phyloP scores from a whole-genome alignment of 768 basidiomycete genomes.

The Hydnomerulius pinastri region DNA sequence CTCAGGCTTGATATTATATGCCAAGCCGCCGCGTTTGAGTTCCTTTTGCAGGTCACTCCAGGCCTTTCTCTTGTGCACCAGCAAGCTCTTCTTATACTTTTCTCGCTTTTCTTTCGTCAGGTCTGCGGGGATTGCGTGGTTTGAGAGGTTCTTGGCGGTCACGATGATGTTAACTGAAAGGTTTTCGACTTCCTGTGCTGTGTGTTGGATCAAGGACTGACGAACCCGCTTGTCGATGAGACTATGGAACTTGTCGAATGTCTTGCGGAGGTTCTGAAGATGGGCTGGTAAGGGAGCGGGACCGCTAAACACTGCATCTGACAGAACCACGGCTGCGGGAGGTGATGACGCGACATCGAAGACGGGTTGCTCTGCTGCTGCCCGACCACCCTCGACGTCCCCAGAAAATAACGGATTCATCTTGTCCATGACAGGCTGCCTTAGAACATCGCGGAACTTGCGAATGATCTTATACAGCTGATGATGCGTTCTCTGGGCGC shows the following conservation, averaged over 20 bases:
- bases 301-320: not conserved
- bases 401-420: slow-evolving; percentile 40
- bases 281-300: slow-evolving; percentile 31
- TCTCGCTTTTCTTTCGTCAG: slow-evolving; percentile 50
- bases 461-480: slow-evolving; percentile 89
- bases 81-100: slow-evolving; percentile 70
- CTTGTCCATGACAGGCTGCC: slow-evolving; percentile 59
- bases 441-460: slow-evolving; percentile 89
- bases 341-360: not conserved
- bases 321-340: not conserved
- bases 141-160: slow-evolving; percentile 58
- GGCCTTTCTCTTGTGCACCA: slow-evolving; percentile 84
- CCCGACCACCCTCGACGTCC: slow-evolving; percentile 34
- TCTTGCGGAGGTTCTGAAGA: slow-evolving; percentile 50
- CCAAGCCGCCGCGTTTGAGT: slow-evolving; percentile 76
- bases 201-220: slow-evolving; percentile 41
- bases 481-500: slow-evolving; percentile 87
- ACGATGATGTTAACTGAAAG: slow-evolving; percentile 64
- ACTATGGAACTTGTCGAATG: slow-evolving; percentile 49
- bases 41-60: slow-evolving; percentile 92
- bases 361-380: slow-evolving; percentile 11
- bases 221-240: slow-evolving; percentile 46
- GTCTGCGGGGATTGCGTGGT: slow-evolving; percentile 42
- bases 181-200: slow-evolving; percentile 50
- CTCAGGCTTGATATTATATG: slow-evolving; percentile 71